phyloP scores from a whole-genome alignment of 2,329 filamentous ascomycete species.

The Dactylellina sp. region DNA sequence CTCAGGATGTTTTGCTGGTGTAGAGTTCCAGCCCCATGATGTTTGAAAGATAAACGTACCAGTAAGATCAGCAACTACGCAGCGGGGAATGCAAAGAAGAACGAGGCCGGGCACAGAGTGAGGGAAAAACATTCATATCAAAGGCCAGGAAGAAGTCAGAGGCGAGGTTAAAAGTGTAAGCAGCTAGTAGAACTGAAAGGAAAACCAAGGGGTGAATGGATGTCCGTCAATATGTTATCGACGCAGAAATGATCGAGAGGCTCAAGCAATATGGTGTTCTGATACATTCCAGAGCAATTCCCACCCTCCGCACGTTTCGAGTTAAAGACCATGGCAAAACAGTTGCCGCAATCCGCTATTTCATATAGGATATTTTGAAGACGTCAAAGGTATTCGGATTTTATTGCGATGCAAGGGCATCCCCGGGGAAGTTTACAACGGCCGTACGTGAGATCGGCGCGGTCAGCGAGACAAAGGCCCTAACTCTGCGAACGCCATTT shows the following conservation, averaged over 20 bases:
- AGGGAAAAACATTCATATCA: not conserved
- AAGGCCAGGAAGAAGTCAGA: not conserved
- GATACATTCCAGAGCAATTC: too few species aligned
- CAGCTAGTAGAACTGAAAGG: not conserved
- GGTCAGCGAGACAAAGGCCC: conserved; percentile 12
- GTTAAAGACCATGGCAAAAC: too few species aligned
- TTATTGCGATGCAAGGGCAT: too few species aligned
- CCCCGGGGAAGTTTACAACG: too few species aligned
- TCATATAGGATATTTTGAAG: too few species aligned
- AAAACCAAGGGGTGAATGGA: not conserved
- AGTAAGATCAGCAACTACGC: not conserved
- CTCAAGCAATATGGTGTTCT: too few species aligned
- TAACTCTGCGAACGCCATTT: conserved; percentile 52
- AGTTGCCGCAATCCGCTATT: too few species aligned
- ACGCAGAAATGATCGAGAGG: not conserved
- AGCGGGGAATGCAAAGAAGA: not conserved
- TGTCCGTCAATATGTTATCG: too few species aligned
- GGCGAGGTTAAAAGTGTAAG: not conserved
- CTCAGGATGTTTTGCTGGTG: too few species aligned
- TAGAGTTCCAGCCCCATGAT: too few species aligned
- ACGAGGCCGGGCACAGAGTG: not conserved
- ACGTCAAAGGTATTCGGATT: too few species aligned
- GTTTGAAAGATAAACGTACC: not conserved
- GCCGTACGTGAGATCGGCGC: not conserved
- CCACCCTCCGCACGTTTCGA: too few species aligned